Base-by-base conservation (phyloP, 306 rosid genomes). In the Carpinus fangiana region DNA sequence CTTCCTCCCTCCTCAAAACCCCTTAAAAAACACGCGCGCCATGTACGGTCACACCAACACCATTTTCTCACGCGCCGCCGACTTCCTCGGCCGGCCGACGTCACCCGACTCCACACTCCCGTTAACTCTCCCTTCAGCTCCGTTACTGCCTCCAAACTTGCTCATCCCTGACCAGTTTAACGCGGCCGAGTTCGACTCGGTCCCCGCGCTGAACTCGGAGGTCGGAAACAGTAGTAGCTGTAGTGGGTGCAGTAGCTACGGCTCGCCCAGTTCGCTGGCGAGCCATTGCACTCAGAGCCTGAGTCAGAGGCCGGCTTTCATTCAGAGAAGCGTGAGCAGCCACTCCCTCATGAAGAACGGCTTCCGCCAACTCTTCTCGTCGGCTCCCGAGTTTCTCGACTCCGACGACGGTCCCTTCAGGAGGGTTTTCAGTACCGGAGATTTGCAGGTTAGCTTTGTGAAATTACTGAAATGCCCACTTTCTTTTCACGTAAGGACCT, bases 401-500 rank as follows among this genome's bases (percentile, higher is more conserved):
- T 73, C 82, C 2, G 73, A 86, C 4, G 48, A 83, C 14, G 41
- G 81, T 72, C 91, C 89, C 0, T 86, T 94, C 0, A 73, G 95
- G 66, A 87, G 90, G 86, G 97, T 82, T 68, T 87, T 75, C 82
- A 92, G 97, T 43, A 66, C 97, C 12, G 95, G 88, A 6, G 93
- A 91, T 72, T 78, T 92, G 50, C 97, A 89, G 88, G 96, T 86
- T 51, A 54, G 41, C n/a, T 54, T 23, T 17, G 38, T 50, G 1
- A 45, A 45, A 67, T 62, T 7, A 26, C 20, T 8, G 23, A 41
- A 67, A 41, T 67, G 51, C 51, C 72, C 50, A 10, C 52, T 4
- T 41, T 10, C 16, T 66, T 66, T 38, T 66, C n/a, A 66, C 51
- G 72, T 41, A 41, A 67, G n/a, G 52, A 66, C 71, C 47, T 65